phyloP scores from a whole-genome alignment of 1,284 basidiomycete species.

The Rhodotorula sp. region DNA sequence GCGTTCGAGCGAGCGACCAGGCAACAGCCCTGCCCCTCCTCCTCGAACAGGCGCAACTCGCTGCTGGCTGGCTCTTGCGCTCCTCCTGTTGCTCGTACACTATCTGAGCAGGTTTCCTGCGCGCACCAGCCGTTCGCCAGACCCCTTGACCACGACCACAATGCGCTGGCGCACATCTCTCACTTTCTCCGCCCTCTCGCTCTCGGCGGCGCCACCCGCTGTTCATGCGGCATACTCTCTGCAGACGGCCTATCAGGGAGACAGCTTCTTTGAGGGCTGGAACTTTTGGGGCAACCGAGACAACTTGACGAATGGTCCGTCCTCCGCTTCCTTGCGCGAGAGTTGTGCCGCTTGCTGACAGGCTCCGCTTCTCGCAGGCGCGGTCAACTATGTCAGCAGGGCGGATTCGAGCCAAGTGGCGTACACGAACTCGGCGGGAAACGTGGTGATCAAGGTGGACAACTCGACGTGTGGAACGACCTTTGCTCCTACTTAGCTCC shows the following conservation, averaged over 20 bases:
- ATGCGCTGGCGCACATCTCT: not conserved
- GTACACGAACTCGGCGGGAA: slow-evolving; percentile 20
- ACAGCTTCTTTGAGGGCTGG: slow-evolving; percentile 33
- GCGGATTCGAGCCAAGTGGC: slow-evolving; percentile 8
- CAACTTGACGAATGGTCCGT: slow-evolving; percentile 30
- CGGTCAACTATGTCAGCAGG: slow-evolving; percentile 22
- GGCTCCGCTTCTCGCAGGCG: not conserved
- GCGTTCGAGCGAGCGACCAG: too few relatives aligned
- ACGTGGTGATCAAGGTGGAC: slow-evolving; percentile 35
- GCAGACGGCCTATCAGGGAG: slow-evolving; percentile 9
- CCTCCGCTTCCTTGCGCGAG: not conserved
- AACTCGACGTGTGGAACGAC: slow-evolving; percentile 9
- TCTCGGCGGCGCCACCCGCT: not conserved
- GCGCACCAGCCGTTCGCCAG: not conserved
- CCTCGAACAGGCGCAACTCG: not conserved
- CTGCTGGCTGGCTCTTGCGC: not conserved
- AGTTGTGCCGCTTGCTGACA: not conserved
- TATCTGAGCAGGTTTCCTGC: too few relatives aligned
- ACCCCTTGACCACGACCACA: too few relatives aligned
- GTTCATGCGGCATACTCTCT: slow-evolving; percentile 19
- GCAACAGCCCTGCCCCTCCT: too few relatives aligned
- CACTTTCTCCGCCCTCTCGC: not conserved
- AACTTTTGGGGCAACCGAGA: slow-evolving; percentile 24
- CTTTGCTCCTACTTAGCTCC: too few relatives aligned
- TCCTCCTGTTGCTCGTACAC: not conserved